These are phyloP conservation scores for Cornus kousa DNA, from an alignment of 148 eudicot species.

Conservation along the genomic window DNA sequence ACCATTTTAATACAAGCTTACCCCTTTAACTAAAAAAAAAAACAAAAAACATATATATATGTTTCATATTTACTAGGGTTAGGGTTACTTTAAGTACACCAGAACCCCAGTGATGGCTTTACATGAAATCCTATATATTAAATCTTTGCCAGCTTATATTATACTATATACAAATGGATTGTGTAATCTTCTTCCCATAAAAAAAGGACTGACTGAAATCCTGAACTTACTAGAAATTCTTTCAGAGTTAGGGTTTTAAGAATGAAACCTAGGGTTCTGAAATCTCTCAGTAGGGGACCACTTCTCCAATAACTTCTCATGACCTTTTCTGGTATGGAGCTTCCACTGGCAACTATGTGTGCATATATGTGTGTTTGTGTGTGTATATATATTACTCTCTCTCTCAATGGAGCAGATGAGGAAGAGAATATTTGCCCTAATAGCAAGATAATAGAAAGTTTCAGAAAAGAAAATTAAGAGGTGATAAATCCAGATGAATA, in stretches of 20 bases:
- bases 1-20: too few species aligned
- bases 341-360: too few species aligned
- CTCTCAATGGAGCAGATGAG: background rate
- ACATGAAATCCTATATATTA: background rate
- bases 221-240: background rate
- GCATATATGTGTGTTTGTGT: too few species aligned
- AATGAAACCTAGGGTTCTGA: conserved; percentile 10
- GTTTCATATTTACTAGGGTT: background rate
- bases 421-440: background rate
- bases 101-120: background rate
- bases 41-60: too few species aligned
- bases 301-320: conserved; percentile 5
- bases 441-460: too few species aligned
- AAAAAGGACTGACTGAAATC: background rate
- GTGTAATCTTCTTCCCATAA: background rate
- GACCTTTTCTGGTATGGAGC: background rate
- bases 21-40: too few species aligned
- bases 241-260: conserved; percentile 6
- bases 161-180: background rate
- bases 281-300: conserved; percentile 1
- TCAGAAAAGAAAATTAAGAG: too few species aligned
- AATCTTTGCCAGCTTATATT: background rate
- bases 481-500: too few species aligned
- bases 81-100: background rate
- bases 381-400: background rate